Conservation (phyloP, 345 rosid genomes). For the Cardamine resedifolia region DNA sequence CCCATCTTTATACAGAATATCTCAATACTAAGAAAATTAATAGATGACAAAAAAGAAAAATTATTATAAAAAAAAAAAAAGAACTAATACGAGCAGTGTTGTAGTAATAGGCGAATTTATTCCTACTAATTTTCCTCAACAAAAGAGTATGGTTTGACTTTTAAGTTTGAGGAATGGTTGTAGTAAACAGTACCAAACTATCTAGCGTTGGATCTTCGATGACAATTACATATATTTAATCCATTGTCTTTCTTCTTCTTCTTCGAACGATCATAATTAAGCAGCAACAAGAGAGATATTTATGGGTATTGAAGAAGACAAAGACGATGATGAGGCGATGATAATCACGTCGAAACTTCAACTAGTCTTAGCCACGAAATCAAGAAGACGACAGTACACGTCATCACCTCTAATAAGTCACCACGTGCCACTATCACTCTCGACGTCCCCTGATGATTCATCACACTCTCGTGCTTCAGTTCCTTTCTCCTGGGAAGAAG, state of each 20-base stretch:
- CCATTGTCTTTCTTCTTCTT: conserved; percentile 1
- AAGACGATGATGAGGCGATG: conserved; percentile 5
- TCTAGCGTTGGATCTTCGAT: conserved; percentile 2
- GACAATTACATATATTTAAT: conserved; percentile 15
- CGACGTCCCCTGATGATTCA: conserved; percentile 45
- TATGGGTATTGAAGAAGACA: conserved; percentile 36
- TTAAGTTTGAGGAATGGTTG: conserved; percentile 8
- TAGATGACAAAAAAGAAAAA: background rate
- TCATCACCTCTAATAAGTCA: conserved; percentile 43
- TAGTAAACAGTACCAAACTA: background rate
- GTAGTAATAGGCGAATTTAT: conserved; percentile 11
- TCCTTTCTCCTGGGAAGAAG: conserved; percentile 85
- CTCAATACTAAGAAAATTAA: background rate
- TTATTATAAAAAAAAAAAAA: background rate
- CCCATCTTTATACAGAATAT: background rate
- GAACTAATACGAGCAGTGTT: background rate
- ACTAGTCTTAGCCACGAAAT: conserved; percentile 32
- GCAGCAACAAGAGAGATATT: background rate
- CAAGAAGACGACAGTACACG: conserved; percentile 20
- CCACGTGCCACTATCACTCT: conserved; percentile 12
- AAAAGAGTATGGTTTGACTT: conserved; percentile 35
- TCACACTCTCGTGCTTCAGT: conserved; percentile 56
- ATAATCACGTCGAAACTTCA: conserved; percentile 41
- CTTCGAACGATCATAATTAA: conserved; percentile 9
- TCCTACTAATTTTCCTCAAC: conserved; percentile 29